These are phyloP conservation scores for Begonia masoniana DNA, from an alignment of 306 rosid species.

Conservation along the genomic window DNA sequence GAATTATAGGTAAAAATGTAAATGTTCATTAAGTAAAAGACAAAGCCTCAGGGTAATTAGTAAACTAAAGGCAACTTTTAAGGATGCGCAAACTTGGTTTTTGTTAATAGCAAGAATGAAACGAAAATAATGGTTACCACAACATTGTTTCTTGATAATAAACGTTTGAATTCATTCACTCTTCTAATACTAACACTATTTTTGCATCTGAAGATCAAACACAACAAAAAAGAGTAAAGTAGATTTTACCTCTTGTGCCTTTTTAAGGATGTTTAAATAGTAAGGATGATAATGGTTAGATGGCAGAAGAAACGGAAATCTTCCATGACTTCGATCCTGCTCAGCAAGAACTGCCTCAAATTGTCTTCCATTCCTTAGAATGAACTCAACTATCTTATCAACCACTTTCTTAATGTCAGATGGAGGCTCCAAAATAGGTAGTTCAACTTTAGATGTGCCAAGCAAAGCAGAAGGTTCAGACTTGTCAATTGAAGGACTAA, in stretches of 20 bases:
- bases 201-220: not conserved
- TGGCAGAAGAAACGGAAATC: conserved; percentile 73
- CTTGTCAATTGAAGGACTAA: conserved; percentile 18
- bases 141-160: not conserved
- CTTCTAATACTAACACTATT: no score
- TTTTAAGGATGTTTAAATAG: conserved; percentile 50
- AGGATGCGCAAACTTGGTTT: no score
- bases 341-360: conserved; percentile 63
- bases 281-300: conserved; percentile 60
- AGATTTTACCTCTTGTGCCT: conserved; percentile 37
- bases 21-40: no score
- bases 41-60: no score
- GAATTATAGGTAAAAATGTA: no score
- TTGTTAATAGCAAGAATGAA: no score
- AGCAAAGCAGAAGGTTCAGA: conserved; percentile 23
- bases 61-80: no score
- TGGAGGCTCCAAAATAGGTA: conserved; percentile 66
- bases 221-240: not conserved
- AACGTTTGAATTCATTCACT: no score
- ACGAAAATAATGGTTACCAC: conserved; percentile 5
- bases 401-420: conserved; percentile 52
- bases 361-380: conserved; percentile 58
- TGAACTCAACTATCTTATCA: conserved; percentile 80
- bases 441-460: conserved; percentile 29
- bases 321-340: conserved; percentile 68